Evolutionary conservation across 2,329 filamentous ascomycete species (phyloP), one percentile per base, ranked within the genome.

Genomic region (Ophiostoma pallidulum): DNA sequence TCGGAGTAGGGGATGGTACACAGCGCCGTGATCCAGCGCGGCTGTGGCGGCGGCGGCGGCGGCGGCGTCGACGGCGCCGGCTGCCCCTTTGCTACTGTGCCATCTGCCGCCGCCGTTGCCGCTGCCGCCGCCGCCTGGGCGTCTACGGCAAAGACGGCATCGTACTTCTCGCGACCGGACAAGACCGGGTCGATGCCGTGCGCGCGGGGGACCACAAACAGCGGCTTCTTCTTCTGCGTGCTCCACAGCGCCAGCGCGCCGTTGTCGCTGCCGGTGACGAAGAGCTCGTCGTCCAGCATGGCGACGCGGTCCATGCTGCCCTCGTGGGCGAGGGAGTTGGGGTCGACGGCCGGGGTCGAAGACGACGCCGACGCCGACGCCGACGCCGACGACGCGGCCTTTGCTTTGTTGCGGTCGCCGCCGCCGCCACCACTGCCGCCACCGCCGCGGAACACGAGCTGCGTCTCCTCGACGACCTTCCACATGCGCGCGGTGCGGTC

Each of bases 401-500:
- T 73, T 31, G 57, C 59, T 49, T 56, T 56, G 38, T 60, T 57
- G 35, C 53, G 50, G 18, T 56, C 53, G 24, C 54, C 56, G 26
- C 57, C 53, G 22, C 73, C 70, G 9, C 68, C 66, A 35, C 81
- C 84, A 53, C 89, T 88, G 49, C 90, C 66, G 36, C 81, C 84
- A 53, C 89, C 88, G 49, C 90, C 91, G 41, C 91, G 83, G 66
- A 97, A 98, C 2, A 97, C 90, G 7, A 98, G 77, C 63, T 98
- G 92, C 2, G 85, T 87, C 68, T 98, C 91, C 58, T 98, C 92
- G 4, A 87, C 80, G 2, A 98, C 90, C 66, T 96, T 96, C 92
- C 92, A 98, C 57, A 95, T 68, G 50, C 92, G 77, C 33, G 91
- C 92, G 2, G 90, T 96, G 49, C 91, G 82, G 64, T 98, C 92